Evolutionary conservation across 345 rosid species (phyloP).

Genomic region (Citrus maxima): DNA sequence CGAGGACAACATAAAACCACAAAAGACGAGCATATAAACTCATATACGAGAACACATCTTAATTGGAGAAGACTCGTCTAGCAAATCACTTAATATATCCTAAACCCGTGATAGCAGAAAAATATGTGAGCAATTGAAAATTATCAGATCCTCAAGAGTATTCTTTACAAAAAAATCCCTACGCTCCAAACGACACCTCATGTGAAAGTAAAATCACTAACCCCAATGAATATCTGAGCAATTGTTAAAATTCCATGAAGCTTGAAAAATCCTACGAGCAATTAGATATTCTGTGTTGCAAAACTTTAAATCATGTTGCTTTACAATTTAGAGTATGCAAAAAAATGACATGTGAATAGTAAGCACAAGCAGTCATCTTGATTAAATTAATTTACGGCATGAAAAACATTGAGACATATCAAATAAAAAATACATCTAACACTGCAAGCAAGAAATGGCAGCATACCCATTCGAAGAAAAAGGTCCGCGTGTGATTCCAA

Average conservation of each 20-base stretch:
- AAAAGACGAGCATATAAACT: neutral
- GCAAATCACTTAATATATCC: slow-evolving; percentile 4
- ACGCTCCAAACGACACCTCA: neutral
- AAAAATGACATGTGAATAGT: neutral
- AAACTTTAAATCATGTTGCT: neutral
- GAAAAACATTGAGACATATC: neutral
- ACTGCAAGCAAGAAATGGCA: neutral
- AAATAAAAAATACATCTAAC: neutral
- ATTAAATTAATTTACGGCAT: neutral
- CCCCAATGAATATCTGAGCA: neutral
- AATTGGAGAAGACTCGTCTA: neutral
- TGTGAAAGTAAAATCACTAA: neutral
- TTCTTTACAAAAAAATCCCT: neutral
- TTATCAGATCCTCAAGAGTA: neutral
- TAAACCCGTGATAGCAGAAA: neutral
- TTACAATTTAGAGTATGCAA: neutral
- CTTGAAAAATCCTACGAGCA: neutral
- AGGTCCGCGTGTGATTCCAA: slow-evolving; percentile 46
- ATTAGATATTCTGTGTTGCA: neutral
- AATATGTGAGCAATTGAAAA: neutral
- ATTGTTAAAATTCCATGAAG: neutral
- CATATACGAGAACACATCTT: neutral
- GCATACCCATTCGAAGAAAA: slow-evolving; percentile 42
- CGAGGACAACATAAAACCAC: neutral
- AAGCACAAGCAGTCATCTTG: neutral